Conservation (phyloP, 148 eudicot genomes). For the Vaccinium corymbosum region DNA sequence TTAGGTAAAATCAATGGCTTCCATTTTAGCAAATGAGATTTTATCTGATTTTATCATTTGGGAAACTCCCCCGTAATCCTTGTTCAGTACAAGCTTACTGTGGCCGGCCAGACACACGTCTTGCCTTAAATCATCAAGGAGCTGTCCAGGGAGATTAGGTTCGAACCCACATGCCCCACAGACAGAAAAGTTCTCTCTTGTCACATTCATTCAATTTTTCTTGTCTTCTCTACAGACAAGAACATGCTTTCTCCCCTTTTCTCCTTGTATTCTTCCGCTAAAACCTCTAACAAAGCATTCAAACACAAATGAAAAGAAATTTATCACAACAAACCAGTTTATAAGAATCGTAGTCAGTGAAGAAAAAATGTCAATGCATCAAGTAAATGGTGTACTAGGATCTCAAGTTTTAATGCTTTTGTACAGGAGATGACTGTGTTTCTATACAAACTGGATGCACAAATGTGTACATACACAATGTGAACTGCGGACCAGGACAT, state of each 20-base stretch:
- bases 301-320: not conserved
- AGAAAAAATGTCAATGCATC: not conserved
- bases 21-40: too few relatives aligned
- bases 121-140: not conserved
- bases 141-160: not conserved
- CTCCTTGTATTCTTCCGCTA: constrained; percentile 3
- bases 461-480: constrained; percentile 66
- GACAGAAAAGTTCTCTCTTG: constrained; percentile 15
- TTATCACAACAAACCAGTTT: not conserved
- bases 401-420: constrained; percentile 13
- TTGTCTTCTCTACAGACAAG: not conserved
- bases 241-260: not conserved
- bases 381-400: not conserved
- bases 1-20: too few relatives aligned
- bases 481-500: constrained; percentile 97
- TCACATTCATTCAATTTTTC: constrained; percentile 6
- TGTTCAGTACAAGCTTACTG: constrained; percentile 6
- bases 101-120: not conserved
- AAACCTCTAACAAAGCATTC: not conserved
- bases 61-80: not conserved
- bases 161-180: constrained; percentile 13
- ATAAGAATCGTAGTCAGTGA: not conserved
- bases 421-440: constrained; percentile 92
- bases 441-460: constrained; percentile 91
- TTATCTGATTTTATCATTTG: too few relatives aligned